Evolutionary conservation across 768 basidiomycete genomes (phyloP), one percentile per base, ranked within the genome.

Genomic region (Lyophyllum atratum): DNA sequence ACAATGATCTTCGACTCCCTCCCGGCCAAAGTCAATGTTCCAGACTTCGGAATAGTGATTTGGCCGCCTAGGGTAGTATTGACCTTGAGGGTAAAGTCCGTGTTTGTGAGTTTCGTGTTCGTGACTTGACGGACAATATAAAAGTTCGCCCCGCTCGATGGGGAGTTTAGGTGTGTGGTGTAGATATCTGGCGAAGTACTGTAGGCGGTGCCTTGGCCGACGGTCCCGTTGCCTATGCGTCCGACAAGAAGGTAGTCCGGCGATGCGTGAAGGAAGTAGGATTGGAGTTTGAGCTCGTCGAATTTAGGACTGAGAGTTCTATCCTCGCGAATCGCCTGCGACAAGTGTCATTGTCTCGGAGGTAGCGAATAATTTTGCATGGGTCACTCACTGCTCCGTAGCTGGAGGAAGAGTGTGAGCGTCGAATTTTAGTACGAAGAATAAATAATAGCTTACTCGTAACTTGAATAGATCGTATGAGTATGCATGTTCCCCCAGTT

Each of bases 181-280:
- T 82, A 83, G 22, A 77, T 76, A 28, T 71, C 76, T 2, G 73
- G 43, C 49, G 78, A 76, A 28, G 64, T 55, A 54, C 68, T 72
- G 48, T 72, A 70, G 10, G 72, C 65, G 2, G 74, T 74, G 10
- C 73, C 70, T 15, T 58, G 61, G 12, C 78, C 79, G 14, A 74
- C 72, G 43, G 73, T 77, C 19, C 80, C 81, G 56, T 85, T 78
- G 1, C 85, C 85, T 17, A 87, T 74, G 65, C 82, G 75, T 50
- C 86, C 80, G 2, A 87, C 89, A 66, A 86, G 81, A 59, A 81
- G 76, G 65, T 89, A 86, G 53, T 84, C 83, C 0, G 82, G 81
- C 4, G 85, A 84, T 31, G 84, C 83, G 39, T 87, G 82, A 12
- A 90, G 72, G 73, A 90, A 90, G 26, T 86, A 76, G 6, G 76